These are phyloP conservation scores for Ophiocordyceps camponoti-leonardi DNA, from an alignment of 2,329 filamentous ascomycete species.

Conservation along the genomic window DNA sequence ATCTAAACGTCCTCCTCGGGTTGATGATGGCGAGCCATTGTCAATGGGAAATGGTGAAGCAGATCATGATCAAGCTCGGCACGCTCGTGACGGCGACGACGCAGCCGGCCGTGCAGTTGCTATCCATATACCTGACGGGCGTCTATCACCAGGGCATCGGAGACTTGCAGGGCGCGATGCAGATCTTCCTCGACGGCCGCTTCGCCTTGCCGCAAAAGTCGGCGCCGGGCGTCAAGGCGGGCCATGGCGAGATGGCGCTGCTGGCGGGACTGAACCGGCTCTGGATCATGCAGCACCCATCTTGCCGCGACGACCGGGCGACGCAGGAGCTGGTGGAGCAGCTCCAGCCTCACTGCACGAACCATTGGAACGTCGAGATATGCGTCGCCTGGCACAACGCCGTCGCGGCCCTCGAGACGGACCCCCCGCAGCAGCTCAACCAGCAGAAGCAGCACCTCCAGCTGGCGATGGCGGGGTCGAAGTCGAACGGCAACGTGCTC, in stretches of 20 bases:
- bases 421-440: constrained; percentile 49
- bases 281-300: constrained; percentile 52
- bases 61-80: constrained; percentile 36
- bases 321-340: constrained; percentile 45
- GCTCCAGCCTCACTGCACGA: constrained; percentile 48
- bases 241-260: constrained; percentile 46
- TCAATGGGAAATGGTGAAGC: constrained; percentile 48
- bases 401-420: constrained; percentile 46
- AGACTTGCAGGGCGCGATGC: constrained; percentile 49
- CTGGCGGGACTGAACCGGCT: constrained; percentile 51
- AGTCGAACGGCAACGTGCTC: constrained; percentile 55
- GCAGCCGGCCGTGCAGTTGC: constrained; percentile 24
- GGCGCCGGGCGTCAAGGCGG: constrained; percentile 26
- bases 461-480: constrained; percentile 51
- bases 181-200: constrained; percentile 43
- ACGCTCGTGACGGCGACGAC: constrained; percentile 20
- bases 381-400: constrained; percentile 63
- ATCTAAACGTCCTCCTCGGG: constrained; percentile 53
- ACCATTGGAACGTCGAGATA: constrained; percentile 59
- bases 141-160: constrained; percentile 64
- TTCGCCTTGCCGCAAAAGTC: constrained; percentile 29
- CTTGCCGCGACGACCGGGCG: constrained; percentile 36
- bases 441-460: constrained; percentile 67
- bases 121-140: constrained; percentile 56
- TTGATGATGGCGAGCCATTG: constrained; percentile 54